phyloP scores from a whole-genome alignment of 345 rosid species.

The Eucalyptus regnans region DNA sequence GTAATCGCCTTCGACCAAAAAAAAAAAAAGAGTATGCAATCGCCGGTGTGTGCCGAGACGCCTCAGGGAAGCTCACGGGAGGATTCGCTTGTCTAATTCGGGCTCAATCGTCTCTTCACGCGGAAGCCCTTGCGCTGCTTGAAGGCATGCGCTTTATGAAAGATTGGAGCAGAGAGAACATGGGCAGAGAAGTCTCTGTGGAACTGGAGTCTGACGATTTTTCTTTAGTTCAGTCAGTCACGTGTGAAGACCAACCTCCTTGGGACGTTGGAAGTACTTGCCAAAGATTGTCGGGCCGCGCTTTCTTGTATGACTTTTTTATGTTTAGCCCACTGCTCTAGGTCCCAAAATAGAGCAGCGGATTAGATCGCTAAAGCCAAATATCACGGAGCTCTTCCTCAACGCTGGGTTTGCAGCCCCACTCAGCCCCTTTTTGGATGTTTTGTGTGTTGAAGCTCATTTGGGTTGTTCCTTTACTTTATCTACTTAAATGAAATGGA shows the following conservation, averaged over 20 bases:
- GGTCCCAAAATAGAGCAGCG: neutral
- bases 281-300: neutral
- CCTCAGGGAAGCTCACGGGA: neutral
- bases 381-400: neutral
- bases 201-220: neutral
- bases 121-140: neutral
- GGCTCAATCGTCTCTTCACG: too few species aligned
- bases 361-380: accelerated
- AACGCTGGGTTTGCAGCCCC: neutral
- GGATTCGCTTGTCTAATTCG: neutral
- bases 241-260: neutral
- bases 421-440: neutral
- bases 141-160: neutral
- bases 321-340: neutral
- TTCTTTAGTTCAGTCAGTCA: neutral
- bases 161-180: neutral
- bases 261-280: neutral
- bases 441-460: neutral
- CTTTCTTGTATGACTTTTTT: neutral
- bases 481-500: neutral
- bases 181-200: neutral
- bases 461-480: neutral
- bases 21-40: too few species aligned
- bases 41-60: neutral
- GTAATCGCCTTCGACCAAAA: too few species aligned